phyloP scores from a whole-genome alignment of 2,329 filamentous ascomycete genomes.

The Aspergillus sp. region DNA sequence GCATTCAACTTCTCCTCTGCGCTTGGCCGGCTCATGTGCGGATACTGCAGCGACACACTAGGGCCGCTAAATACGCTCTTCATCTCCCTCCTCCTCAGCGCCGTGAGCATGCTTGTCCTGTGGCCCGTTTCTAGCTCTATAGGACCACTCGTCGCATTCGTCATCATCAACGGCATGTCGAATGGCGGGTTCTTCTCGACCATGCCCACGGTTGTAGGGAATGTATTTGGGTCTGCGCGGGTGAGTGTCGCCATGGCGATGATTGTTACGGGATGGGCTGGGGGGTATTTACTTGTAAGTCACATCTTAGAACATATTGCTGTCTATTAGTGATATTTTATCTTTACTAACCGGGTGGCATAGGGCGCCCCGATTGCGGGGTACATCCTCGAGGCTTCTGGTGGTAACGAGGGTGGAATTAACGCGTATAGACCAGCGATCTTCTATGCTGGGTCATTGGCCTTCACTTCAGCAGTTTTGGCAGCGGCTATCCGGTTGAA shows the following conservation, averaged over 20 bases:
- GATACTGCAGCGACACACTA: slow-evolving; percentile 54
- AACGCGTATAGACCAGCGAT: slow-evolving; percentile 61
- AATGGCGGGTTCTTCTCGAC: slow-evolving; percentile 66
- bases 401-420: slow-evolving; percentile 51
- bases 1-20: slow-evolving; percentile 63
- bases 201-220: slow-evolving; percentile 63
- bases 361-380: slow-evolving; percentile 61
- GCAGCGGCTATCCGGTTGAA: slow-evolving; percentile 45
- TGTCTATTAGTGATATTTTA: neutral
- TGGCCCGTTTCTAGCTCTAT: slow-evolving; percentile 61
- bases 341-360: neutral
- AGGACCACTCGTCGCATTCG: slow-evolving; percentile 56
- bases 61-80: slow-evolving; percentile 59
- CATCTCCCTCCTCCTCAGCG: slow-evolving; percentile 52
- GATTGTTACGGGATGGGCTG: slow-evolving; percentile 61
- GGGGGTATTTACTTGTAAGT: slow-evolving; percentile 60
- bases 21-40: slow-evolving; percentile 56
- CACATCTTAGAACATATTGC: neutral
- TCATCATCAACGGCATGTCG: slow-evolving; percentile 58
- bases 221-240: slow-evolving; percentile 57
- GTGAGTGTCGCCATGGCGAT: slow-evolving; percentile 61
- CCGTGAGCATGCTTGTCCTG: slow-evolving; percentile 59
- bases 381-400: slow-evolving; percentile 57
- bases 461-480: slow-evolving; percentile 37
- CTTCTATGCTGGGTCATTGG: slow-evolving; percentile 59